Conservation (phyloP, 129 eudicot species). For the Oenanthe sinensis region DNA sequence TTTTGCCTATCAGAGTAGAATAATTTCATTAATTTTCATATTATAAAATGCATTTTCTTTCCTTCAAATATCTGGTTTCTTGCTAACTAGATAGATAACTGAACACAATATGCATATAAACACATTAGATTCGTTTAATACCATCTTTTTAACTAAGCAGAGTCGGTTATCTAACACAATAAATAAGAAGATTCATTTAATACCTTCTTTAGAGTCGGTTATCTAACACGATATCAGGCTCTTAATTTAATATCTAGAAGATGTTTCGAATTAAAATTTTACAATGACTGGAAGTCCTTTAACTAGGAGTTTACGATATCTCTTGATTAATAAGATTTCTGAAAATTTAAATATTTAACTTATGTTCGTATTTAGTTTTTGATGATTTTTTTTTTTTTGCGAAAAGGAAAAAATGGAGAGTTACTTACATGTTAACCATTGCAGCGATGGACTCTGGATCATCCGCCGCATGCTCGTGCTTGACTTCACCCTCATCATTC, state of each 20-base stretch:
- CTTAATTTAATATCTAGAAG: neutral
- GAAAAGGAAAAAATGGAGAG: neutral
- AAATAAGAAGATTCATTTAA: too few relatives aligned
- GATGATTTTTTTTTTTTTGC: too few relatives aligned
- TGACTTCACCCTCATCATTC: constrained; percentile 29
- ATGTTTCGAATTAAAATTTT: too few relatives aligned
- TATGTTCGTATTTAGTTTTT: too few relatives aligned
- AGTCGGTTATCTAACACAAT: too few relatives aligned
- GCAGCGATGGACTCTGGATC: constrained; percentile 59
- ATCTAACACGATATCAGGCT: neutral
- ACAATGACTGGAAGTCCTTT: too few relatives aligned
- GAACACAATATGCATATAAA: too few relatives aligned
- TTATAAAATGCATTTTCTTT: neutral
- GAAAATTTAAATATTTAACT: too few relatives aligned
- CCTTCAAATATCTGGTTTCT: neutral
- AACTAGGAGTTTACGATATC: too few relatives aligned
- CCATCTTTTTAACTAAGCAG: too few relatives aligned
- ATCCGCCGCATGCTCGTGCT: constrained; percentile 49
- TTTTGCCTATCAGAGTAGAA: neutral
- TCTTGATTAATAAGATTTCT: too few relatives aligned
- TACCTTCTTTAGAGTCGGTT: too few relatives aligned
- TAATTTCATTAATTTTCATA: neutral
- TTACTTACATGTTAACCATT: constrained; percentile 59
- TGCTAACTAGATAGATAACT: neutral
- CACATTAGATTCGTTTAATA: neutral